Evolutionary conservation across 495 filamentous ascomycete species (phyloP), one percentile per base, ranked within the genome.

Genomic region (Aspergillus funiculosus): DNA sequence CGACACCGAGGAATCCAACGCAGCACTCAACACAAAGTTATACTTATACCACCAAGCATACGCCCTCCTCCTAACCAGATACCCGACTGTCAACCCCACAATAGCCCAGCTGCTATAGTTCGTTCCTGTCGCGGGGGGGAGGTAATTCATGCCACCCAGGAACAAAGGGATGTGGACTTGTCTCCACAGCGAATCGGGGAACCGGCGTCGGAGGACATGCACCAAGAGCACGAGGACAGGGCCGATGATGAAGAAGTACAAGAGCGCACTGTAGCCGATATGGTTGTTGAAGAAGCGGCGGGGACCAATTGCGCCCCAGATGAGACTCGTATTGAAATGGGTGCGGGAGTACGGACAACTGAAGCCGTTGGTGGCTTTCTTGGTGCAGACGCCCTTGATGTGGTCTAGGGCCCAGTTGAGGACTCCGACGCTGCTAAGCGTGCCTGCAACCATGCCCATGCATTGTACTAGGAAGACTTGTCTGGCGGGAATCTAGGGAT

Each of bases 221-320:
- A 89, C 62, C 0, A 74, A 59, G 27, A 89, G 64, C 1, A 87
- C 86, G 0, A 84, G 71, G 24, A 89, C 39, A 29, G 81, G 82
- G 20, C 88, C 87, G 39, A 87, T 61, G 4, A 78, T 72, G 62
- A 91, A 91, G 27, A 83, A 86, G 79, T 84, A 90, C 45, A 85
- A 39, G 58, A 71, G 22, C 64, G 69, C 2, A 75, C 80, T 52
- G 85, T 92, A 64, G 13, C 52, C 56, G 39, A 56, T 53, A 18
- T 56, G 27, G 34, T 41, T 58, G 6, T 34, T 35, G 44, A 58
- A 62, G 69, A 88, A 89, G 35, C 86, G 77, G 24, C 62, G 51
- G 1, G 87, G 87, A 0, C 87, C 87, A 28, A 92, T 81, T 22
- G 89, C 83, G n/a, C 87, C 88, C 88, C 87, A 94, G 32, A 94